These are phyloP conservation scores for Lachnellula willkommii DNA, from an alignment of 2,329 filamentous ascomycete genomes.

Conservation along the genomic window DNA sequence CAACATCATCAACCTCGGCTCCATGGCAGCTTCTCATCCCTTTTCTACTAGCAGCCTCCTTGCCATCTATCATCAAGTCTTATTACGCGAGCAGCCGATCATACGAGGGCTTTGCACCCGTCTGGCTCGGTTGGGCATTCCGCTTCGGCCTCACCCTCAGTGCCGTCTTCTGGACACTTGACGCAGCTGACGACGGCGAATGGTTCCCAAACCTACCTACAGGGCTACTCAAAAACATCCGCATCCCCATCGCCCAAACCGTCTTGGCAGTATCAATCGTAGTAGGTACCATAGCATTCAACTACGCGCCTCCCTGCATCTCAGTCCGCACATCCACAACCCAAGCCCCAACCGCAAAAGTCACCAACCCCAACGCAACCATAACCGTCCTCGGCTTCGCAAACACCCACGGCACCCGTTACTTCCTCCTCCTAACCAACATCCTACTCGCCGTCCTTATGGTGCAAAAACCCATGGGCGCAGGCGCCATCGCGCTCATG, in stretches of 20 bases:
- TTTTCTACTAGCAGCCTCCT: constrained; percentile 62
- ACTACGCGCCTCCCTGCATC: constrained; percentile 80
- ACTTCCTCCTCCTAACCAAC: constrained; percentile 76
- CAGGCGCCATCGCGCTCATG: constrained; percentile 74
- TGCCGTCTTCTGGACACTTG: constrained; percentile 80
- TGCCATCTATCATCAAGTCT: constrained; percentile 71
- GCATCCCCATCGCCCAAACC: constrained; percentile 73
- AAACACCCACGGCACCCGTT: constrained; percentile 88
- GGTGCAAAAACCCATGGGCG: constrained; percentile 91
- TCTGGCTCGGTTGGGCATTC: constrained; percentile 79
- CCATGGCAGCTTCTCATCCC: constrained; percentile 83
- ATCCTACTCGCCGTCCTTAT: constrained; percentile 72
- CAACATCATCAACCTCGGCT: constrained; percentile 85
- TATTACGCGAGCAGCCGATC: constrained; percentile 80
- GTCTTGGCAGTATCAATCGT: constrained; percentile 75
- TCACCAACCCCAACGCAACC: constrained; percentile 36
- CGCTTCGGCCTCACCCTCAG: constrained; percentile 69
- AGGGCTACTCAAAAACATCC: constrained; percentile 63
- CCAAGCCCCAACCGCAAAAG: constrained; percentile 13
- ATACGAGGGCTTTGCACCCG: constrained; percentile 77
- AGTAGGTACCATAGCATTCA: constrained; percentile 78
- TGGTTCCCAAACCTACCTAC: constrained; percentile 63
- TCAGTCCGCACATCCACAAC: constrained; percentile 53
- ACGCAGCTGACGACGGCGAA: constrained; percentile 79
- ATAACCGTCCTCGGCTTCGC: constrained; percentile 85